Conservation (phyloP, 371 early-diverging fungal genomes). For the Mucor piriformis region DNA sequence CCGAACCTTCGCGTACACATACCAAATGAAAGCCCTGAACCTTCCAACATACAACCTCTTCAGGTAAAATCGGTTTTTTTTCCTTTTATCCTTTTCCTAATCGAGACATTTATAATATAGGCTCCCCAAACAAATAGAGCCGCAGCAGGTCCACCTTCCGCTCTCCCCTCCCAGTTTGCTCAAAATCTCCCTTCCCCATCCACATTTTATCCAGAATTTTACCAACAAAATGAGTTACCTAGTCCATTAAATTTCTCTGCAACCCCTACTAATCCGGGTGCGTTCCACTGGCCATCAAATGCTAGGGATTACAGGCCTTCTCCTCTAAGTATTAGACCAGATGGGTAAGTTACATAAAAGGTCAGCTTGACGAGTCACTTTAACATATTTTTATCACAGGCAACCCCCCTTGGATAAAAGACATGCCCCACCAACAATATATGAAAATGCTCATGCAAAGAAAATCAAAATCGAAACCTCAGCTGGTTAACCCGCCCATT, state of each 20-base stretch:
- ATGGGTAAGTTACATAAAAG: constrained; percentile 1
- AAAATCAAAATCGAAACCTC: constrained; percentile 14
- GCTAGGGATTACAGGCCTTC: constrained; percentile 33
- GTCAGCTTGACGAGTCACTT: neutral
- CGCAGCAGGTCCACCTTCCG: constrained; percentile 13
- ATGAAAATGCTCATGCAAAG: constrained; percentile 13
- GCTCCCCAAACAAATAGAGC: constrained; percentile 2
- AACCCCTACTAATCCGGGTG: constrained; percentile 55
- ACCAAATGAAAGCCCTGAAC: constrained; percentile 22
- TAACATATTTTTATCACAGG: neutral
- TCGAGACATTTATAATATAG: neutral
- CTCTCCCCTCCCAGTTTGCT: constrained; percentile 63
- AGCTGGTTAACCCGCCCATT: neutral
- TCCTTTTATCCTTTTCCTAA: neutral
- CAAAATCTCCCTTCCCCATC: constrained; percentile 80
- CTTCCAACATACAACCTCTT: neutral
- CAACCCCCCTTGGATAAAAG: neutral
- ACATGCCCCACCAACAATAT: neutral
- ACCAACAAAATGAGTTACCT: constrained; percentile 65
- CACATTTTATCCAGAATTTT: constrained; percentile 76
- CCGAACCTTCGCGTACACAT: constrained; percentile 56
- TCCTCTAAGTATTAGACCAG: constrained; percentile 22
- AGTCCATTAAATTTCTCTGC: constrained; percentile 66
- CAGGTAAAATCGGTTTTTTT: neutral
- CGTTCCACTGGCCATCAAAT: constrained; percentile 66